Base-by-base conservation (phyloP, 208 protist genomes). In the Phytomonas francai region DNA sequence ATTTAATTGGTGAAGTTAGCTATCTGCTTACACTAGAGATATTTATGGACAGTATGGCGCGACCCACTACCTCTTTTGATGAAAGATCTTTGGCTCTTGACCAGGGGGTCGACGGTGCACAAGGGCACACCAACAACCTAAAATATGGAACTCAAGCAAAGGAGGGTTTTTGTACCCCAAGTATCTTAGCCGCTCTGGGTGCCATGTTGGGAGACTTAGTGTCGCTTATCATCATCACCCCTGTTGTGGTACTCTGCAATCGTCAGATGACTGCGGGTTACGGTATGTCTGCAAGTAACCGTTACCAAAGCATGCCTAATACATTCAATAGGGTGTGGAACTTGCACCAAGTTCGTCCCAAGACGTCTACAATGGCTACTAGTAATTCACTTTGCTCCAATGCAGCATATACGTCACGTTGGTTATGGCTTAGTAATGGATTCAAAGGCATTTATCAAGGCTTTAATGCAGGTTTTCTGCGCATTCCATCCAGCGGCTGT, bases 261-360 rank as follows among this genome's bases (percentile, higher is more conserved):
- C 74, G 85, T 4, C 89, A 95, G 69, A 89, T 95, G 80, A 95
- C 89, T 25, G 80, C 89, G 51, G 79, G 76, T 3, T 92, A 89
- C 60, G 85, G 89, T 31, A 85, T 95, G 78, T 68, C 83, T 12
- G 56, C 73, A 14, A 27, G 63, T 3, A 93, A 89, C 67, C 12
- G 16, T 9, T 95, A 95, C 71, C 36, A 33, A 12, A 73, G 25
- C 30, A 68, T 79, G 14, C 71, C 65, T 32, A 63, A 42, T 5
- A 95, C 89, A 0, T 62, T 83, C 12, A 36, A 63, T 11, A 68
- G 73, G 25, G 82, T 92, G 14, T 90, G 83, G 79, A 28, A 68
- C 8, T 59, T 83, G 33, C 74, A 89, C 68, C 85, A 87, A 63
- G 6, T 30, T 28, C 27, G 66, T 27, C n/a, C 31, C 28, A 3